A percentile compares a stretch with the other conserved stretches of the same genome.
Conservation (phyloP, 2,329 filamentous ascomycete genomes). For the Scorias spongiosa region DNA sequence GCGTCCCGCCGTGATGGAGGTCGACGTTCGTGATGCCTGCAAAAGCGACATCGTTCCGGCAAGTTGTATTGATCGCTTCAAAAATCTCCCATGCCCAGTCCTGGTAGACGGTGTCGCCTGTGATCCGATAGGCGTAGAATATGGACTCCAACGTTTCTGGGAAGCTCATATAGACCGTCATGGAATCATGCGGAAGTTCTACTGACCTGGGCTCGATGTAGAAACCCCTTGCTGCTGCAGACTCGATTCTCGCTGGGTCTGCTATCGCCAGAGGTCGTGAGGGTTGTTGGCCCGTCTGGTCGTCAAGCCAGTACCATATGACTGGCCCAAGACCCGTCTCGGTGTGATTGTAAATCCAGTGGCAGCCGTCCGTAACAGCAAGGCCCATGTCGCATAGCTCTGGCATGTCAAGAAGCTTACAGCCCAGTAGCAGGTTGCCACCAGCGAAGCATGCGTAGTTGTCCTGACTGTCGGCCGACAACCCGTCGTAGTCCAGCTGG, state of each 20-base stretch:
- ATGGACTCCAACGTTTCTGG: constrained; percentile 68
- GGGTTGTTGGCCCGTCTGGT: constrained; percentile 29
- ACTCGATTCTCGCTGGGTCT: constrained; percentile 15
- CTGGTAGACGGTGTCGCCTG: constrained; percentile 48
- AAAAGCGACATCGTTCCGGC: constrained; percentile 45
- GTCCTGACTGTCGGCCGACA: not conserved
- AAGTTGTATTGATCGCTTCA: constrained; percentile 42
- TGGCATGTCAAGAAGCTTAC: constrained; percentile 40
- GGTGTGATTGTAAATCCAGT: constrained; percentile 37
- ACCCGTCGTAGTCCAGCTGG: not conserved
- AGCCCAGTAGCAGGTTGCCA: constrained; percentile 52
- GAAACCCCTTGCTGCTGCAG: not conserved
- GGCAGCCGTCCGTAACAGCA: constrained; percentile 44
- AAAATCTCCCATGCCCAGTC: constrained; percentile 64
- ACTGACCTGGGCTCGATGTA: constrained; percentile 31
- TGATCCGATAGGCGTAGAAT: constrained; percentile 60
- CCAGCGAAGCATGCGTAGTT: constrained; percentile 54
- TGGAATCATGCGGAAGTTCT: constrained; percentile 40
- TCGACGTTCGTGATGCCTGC: constrained; percentile 49
- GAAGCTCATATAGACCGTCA: constrained; percentile 47
- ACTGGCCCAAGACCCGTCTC: not conserved
- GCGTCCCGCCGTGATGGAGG: constrained; percentile 11
- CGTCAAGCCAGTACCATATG: not conserved
- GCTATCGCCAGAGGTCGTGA: constrained; percentile 27
- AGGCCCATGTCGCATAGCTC: constrained; percentile 40